Evolutionary conservation across 2,329 filamentous ascomycete species (phyloP), one percentile per base, ranked within the genome.

Genomic region (Exserohilum turcica): DNA sequence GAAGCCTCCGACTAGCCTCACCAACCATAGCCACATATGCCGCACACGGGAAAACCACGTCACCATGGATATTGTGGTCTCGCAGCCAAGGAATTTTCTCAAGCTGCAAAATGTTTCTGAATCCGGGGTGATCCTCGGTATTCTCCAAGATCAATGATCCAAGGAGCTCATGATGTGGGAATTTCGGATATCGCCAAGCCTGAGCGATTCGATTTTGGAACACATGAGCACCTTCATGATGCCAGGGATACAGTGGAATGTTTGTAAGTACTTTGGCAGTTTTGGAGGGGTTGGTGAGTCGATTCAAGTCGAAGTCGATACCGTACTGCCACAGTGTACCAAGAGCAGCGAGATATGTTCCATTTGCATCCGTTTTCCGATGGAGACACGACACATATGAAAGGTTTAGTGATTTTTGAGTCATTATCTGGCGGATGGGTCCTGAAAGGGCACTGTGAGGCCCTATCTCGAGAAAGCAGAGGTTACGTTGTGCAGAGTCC

Each of bases 31-130:
- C 65, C 1, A 81, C 47, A 50, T 77, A 80, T 0, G 70, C 78
- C 0, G 79, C 75, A 2, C 59, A 72, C 0, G 80, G 80, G 35
- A 79, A 79, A 1, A 82, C 63, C 2, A 76, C 64, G 6, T 74
- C 65, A 0, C 64, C 63, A 1, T 72, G 66, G 1, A 83, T 16
- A 2, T 43, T 69, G 57, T 84, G 79, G 33, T 80, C 77, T 0
- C 57, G 53, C 1, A 82, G 3, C 35, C 35, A 38, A 3, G 35
- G 35, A 2, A 7, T 16, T 6, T 6, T 2, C 10, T 38, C 2
- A 8, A 38, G 15, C 10, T 19, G n/a, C 2, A 38, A 12, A 3
- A 38, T 2, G 7, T 38, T 38, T 2, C 35, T 15, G 15, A 15
- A 38, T 3, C 10, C 15, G 3, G 35, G 35, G 9, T 18, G 2